These are phyloP conservation scores for Auricularia cornea DNA, from an alignment of 768 basidiomycete genomes.

Conservation along the genomic window DNA sequence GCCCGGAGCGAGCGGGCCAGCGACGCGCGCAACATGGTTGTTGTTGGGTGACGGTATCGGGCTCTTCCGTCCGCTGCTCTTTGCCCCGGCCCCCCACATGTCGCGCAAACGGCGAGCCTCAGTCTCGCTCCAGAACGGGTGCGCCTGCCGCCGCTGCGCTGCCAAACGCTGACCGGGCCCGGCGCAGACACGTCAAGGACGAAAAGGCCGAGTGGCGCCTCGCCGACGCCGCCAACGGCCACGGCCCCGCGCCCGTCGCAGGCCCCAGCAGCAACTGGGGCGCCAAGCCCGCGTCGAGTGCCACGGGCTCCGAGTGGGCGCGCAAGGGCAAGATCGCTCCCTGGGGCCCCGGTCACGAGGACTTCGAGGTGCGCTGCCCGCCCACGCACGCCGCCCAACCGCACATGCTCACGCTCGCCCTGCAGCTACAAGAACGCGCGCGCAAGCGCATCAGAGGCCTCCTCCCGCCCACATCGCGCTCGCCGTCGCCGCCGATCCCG, in stretches of 20 bases:
- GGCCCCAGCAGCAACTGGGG: conserved; percentile 58
- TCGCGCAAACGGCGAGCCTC: not conserved
- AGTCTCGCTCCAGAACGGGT: not conserved
- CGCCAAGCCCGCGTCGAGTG: conserved; percentile 43
- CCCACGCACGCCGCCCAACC: not conserved
- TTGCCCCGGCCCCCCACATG: not conserved
- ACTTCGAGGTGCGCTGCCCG: conserved; percentile 62
- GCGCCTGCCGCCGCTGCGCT: not conserved
- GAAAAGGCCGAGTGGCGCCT: not conserved
- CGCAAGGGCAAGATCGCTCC: conserved; percentile 71
- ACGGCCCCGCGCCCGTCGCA: not conserved
- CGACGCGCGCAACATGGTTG: not conserved
- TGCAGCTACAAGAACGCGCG: conserved; percentile 72
- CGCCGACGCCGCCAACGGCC: not conserved
- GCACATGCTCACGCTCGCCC: not conserved
- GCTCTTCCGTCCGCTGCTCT: not conserved
- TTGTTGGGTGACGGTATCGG: not conserved
- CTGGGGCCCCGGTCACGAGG: conserved; percentile 79
- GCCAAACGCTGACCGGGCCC: not conserved
- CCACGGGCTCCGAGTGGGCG: conserved; percentile 70
- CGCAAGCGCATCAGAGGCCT: conserved; percentile 69
- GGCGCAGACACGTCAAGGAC: not conserved
- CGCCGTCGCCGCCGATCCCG: conserved; percentile 52
- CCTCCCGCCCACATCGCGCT: conserved; percentile 46
- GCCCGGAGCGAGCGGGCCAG: not conserved